Base-by-base conservation (phyloP, 2,329 filamentous ascomycete genomes). In the Venturia pyrina region DNA sequence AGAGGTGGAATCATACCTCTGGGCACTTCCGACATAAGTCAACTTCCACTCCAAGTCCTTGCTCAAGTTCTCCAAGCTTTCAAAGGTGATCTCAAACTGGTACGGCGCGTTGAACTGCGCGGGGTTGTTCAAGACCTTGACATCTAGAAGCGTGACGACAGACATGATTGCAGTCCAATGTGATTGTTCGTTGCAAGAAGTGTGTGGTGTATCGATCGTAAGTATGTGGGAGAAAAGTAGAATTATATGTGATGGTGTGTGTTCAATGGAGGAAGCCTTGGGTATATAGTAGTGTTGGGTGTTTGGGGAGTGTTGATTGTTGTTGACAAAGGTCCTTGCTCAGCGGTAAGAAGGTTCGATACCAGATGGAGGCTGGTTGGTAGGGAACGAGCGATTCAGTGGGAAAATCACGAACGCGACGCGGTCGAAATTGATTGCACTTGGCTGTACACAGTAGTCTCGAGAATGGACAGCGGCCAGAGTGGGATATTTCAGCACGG, bases 21-120 rank as follows among this genome's bases (percentile, higher is more conserved):
- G 98, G 69, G 96, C 95, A 71, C 95, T 99, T 74, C 95, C 96
- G 75, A 99, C 95, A 73, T 99, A 99, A 77, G 92, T 99, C 73
- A 99, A 83, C 80, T 99, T 99, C 95, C 95, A 99, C 80, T 99
- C 95, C 68, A 99, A 87, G 80, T 99, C 93, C 80, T 97, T 97
- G 76, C 96, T 90, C 48, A 99, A 85, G 71, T 89, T 86, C 81
- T 99, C 95, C 32, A 98, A 86, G 74, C 95, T 98, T 79, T 99
- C 95, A 69, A 99, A 99, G 21, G 95, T 99, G 77, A 99, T 98
- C 79, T 99, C 93, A 72, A 99, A 96, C 78, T 95, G 88, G 78
- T 99, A 99, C 65, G 91, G 87, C 76, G 93, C 90, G 72, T 87
- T 89, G 80, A 99, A 98, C 72, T 89, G 87, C 73, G 95, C 93